Evolutionary conservation across 177 flowering plant species (phyloP).

Genomic region (Vitis hybrid): DNA sequence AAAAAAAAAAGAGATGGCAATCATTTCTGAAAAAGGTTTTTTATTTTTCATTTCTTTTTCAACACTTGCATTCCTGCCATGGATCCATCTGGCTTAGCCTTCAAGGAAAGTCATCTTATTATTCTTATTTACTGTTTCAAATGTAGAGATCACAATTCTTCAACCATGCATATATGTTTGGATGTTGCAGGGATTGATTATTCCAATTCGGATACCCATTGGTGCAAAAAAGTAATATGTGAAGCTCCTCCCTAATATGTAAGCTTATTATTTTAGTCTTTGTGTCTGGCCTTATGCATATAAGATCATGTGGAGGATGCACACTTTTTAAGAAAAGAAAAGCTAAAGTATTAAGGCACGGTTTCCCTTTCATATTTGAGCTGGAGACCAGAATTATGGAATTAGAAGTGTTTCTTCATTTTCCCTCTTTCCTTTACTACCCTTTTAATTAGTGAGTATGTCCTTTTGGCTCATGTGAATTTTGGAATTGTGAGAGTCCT

Average conservation of each 20-base stretch:
- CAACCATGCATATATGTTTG: constrained; percentile 41
- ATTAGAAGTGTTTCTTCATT: background rate
- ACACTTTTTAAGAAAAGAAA: background rate
- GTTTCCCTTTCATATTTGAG: no score
- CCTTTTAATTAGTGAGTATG: background rate
- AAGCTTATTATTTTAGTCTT: constrained; percentile 29
- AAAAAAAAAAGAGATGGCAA: no score
- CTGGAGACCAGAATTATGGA: no score
- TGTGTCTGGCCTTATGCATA: constrained; percentile 10
- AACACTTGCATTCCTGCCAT: background rate
- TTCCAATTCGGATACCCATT: constrained; percentile 25
- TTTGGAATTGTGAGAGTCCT: no score
- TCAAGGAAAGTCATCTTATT: background rate
- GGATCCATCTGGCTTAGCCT: background rate
- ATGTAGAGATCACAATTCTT: constrained; percentile 13
- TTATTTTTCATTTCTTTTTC: no score
- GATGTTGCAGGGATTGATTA: constrained; percentile 39
- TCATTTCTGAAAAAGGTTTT: no score
- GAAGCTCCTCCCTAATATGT: constrained; percentile 35
- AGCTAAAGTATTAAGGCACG: background rate
- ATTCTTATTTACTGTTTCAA: constrained; percentile 2
- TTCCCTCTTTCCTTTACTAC: background rate
- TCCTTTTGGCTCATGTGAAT: no score
- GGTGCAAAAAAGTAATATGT: constrained; percentile 30
- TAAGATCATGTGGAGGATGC: background rate